A percentile compares a stretch with the other conserved stretches of the same genome.
phyloP scores from a whole-genome alignment of 495 filamentous ascomycete genomes.

The Talaromyces borbonicus region DNA sequence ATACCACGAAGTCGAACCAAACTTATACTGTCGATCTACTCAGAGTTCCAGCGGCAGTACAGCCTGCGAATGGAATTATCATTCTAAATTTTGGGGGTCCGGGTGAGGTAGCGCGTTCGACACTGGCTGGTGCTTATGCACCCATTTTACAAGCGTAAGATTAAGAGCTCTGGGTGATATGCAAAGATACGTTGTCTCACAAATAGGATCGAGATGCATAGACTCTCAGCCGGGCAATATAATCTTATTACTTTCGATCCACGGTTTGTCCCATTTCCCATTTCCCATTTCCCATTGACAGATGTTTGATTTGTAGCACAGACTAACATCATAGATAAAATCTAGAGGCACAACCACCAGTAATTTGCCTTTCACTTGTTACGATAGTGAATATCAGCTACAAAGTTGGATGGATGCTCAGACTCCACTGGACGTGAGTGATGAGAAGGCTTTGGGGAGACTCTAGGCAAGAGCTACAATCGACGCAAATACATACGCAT shows the following conservation, averaged over 20 bases:
- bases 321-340: no score
- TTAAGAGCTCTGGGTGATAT: no score
- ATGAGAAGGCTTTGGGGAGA: slow-evolving; percentile 14
- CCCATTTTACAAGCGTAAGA: slow-evolving; percentile 13
- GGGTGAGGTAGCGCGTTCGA: slow-evolving; percentile 16
- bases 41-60: slow-evolving; percentile 18
- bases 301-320: no score
- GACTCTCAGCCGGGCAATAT: slow-evolving; percentile 19
- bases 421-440: neutral
- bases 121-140: slow-evolving; percentile 12
- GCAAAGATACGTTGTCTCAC: no score
- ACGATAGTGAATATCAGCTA: slow-evolving; percentile 8
- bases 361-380: slow-evolving; percentile 30
- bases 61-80: slow-evolving; percentile 29
- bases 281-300: neutral
- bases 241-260: slow-evolving; percentile 34
- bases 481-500: slow-evolving; percentile 10
- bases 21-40: slow-evolving; percentile 26
- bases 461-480: slow-evolving; percentile 14
- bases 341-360: slow-evolving; percentile 22
- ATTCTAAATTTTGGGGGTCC: slow-evolving; percentile 39
- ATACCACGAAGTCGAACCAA: slow-evolving; percentile 20
- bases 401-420: neutral
- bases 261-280: slow-evolving; percentile 13
- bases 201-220: slow-evolving; percentile 1